phyloP scores from a whole-genome alignment of 169 alveolate species.

The Besnoitia besnoiti region DNA sequence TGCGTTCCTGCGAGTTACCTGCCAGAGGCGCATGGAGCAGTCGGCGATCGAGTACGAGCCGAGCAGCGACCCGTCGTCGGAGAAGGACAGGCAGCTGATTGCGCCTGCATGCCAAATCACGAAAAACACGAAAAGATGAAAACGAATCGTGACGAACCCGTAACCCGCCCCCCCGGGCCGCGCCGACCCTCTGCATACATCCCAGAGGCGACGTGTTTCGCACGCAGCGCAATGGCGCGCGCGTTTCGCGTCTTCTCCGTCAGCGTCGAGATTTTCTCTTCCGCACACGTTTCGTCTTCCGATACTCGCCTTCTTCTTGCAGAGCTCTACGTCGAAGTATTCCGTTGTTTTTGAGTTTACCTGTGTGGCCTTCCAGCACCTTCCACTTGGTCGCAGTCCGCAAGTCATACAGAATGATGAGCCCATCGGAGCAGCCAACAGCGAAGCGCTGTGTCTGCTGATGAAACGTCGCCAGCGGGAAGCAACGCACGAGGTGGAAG shows the following conservation, averaged over 20 bases:
- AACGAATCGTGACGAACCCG: too few species aligned
- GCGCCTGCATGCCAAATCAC: not conserved
- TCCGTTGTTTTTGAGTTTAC: conserved; percentile 23
- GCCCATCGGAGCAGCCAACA: conserved; percentile 50
- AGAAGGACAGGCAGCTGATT: not conserved
- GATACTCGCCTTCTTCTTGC: not conserved
- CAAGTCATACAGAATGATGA: conserved; percentile 73
- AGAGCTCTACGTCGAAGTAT: conserved; percentile 22
- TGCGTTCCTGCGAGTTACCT: not conserved
- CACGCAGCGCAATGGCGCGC: too few species aligned
- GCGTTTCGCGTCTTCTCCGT: too few species aligned
- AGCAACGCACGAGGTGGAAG: conserved; percentile 70
- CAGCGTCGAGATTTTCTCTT: too few species aligned
- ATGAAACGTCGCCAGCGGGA: conserved; percentile 75
- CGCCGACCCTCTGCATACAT: too few species aligned
- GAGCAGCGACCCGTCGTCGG: conserved; percentile 23
- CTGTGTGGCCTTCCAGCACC: conserved; percentile 76
- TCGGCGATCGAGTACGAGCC: not conserved
- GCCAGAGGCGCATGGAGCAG: conserved; percentile 21
- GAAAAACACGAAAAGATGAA: not conserved
- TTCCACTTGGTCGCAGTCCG: conserved; percentile 78
- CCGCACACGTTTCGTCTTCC: too few species aligned
- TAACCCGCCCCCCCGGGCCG: too few species aligned
- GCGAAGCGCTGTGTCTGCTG: conserved; percentile 73
- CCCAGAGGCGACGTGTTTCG: too few species aligned